phyloP scores from a whole-genome alignment of 2,329 filamentous ascomycete species.

The Hypoxylon sp. region DNA sequence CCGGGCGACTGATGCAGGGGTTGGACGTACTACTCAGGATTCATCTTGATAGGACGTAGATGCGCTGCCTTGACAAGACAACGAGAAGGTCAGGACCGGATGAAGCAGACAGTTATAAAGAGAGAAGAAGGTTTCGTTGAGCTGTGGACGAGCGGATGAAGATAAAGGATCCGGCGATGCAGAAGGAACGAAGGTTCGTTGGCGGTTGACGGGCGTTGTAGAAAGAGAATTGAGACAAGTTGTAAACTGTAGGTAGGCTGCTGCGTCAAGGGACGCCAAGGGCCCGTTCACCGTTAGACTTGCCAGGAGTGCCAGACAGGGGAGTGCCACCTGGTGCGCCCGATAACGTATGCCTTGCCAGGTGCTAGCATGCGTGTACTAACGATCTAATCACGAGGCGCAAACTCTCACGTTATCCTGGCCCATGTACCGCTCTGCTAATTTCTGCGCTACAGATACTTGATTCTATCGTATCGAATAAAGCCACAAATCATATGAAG shows the following conservation, averaged over 20 bases:
- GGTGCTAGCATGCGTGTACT: neutral
- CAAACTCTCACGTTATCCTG: slow-evolving; percentile 6
- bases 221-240: slow-evolving; percentile 45
- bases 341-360: slow-evolving; percentile 18
- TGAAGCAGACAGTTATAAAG: slow-evolving; percentile 20
- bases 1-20: slow-evolving; percentile 28
- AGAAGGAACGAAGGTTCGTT: slow-evolving; percentile 27
- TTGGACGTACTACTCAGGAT: slow-evolving; percentile 85
- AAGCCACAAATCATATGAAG: neutral
- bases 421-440: slow-evolving; percentile 1
- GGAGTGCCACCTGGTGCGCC: neutral
- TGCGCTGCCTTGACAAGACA: slow-evolving; percentile 37
- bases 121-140: neutral
- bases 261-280: slow-evolving; percentile 43
- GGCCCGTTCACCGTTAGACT: slow-evolving; percentile 34
- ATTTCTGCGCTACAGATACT: neutral
- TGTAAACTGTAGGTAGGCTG: slow-evolving; percentile 43
- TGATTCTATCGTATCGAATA: neutral
- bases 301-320: slow-evolving; percentile 16
- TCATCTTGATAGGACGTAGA: slow-evolving; percentile 69
- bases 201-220: slow-evolving; percentile 38
- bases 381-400: slow-evolving; percentile 35
- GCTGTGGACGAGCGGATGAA: slow-evolving; percentile 17
- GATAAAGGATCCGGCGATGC: slow-evolving; percentile 28
- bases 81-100: slow-evolving; percentile 27